These are phyloP conservation scores for Fusarium sterilihyphosum DNA, from an alignment of 2,329 filamentous ascomycete species.

Conservation along the genomic window DNA sequence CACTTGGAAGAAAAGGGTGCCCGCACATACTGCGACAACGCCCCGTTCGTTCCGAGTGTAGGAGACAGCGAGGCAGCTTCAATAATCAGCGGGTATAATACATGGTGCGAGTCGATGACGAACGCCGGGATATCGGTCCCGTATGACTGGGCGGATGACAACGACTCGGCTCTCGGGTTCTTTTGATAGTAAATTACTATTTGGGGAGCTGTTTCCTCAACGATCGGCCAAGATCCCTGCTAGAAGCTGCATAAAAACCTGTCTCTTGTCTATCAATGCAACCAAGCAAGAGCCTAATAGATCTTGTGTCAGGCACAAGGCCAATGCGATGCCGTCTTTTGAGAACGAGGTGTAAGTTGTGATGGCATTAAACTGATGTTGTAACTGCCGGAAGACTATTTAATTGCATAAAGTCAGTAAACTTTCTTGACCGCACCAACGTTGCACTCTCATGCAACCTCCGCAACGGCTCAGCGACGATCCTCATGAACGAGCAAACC, in stretches of 20 bases:
- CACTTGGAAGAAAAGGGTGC: constrained; percentile 19
- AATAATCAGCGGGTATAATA: constrained; percentile 30
- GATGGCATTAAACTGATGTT: neutral
- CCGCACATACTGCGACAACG: constrained; percentile 8
- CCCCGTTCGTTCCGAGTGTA: constrained; percentile 10
- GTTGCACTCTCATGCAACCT: neutral
- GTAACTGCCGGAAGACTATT: neutral
- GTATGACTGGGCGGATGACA: constrained; percentile 30
- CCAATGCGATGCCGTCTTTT: neutral
- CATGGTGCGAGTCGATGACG: constrained; percentile 32
- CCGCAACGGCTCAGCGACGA: neutral
- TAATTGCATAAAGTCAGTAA: neutral
- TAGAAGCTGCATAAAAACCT: neutral
- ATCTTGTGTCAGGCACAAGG: neutral
- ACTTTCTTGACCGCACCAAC: neutral
- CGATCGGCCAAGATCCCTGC: neutral
- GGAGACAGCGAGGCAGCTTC: constrained; percentile 31
- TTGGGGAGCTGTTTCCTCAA: neutral
- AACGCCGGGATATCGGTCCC: constrained; percentile 15
- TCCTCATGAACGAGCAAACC: neutral
- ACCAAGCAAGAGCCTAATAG: neutral
- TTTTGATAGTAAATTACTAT: neutral
- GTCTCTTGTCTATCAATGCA: neutral
- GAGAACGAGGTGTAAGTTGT: neutral
- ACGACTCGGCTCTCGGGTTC: constrained; percentile 17